A percentile compares a stretch with the other conserved stretches of the same genome.
These are phyloP conservation scores for Oryza meridionalis DNA, from an alignment of 176 grass and related monocot genomes.

Conservation along the genomic window DNA sequence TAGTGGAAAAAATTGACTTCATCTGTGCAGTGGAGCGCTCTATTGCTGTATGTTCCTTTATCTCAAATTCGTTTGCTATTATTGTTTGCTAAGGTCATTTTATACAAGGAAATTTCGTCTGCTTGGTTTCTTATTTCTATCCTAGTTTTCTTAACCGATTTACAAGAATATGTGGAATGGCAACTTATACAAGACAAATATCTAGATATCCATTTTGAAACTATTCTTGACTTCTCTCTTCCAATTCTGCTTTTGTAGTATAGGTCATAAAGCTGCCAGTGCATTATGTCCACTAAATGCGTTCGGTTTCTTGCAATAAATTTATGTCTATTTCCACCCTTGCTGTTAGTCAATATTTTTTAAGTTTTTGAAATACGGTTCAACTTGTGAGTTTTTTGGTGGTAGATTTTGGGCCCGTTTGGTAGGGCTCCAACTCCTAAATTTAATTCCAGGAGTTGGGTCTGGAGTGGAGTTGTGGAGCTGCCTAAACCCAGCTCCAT, in stretches of 20 bases:
- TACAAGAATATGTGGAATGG: conserved; percentile 14
- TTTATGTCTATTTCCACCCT: conserved; percentile 10
- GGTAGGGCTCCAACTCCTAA: no score
- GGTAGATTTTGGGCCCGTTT: not conserved
- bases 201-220: conserved; percentile 19
- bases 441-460: no score
- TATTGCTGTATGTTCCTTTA: conserved; percentile 84
- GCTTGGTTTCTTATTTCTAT: conserved; percentile 30
- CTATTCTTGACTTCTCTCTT: not conserved
- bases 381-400: not conserved
- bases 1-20: conserved; percentile 97
- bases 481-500: no score
- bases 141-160: conserved; percentile 20
- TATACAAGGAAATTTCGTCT: conserved; percentile 9
- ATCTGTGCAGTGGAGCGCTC: conserved; percentile 95
- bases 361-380: not conserved
- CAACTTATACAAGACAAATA: not conserved
- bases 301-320: conserved; percentile 3
- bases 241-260: not conserved
- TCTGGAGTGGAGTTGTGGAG: no score
- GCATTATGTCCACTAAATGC: not conserved
- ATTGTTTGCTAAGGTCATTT: not conserved
- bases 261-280: not conserved
- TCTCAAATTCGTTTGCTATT: not conserved
- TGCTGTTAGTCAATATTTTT: not conserved